Evolutionary conservation across 805 yeast species (phyloP).

Genomic region (Wickerhamiella dianesei): DNA sequence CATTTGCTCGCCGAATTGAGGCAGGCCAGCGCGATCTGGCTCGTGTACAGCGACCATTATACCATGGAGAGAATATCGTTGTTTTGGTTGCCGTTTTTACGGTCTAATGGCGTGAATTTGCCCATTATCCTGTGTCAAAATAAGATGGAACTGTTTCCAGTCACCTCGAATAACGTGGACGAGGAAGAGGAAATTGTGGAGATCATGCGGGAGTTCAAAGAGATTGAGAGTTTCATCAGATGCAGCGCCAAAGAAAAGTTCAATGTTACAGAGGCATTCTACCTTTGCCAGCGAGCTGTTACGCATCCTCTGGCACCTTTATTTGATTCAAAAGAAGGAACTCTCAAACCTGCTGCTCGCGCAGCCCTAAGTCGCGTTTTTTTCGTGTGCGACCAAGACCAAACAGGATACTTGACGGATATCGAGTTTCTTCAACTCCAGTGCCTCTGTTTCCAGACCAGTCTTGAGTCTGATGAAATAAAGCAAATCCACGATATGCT

Average conservation of each 20-base stretch:
- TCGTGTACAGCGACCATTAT: slow-evolving; percentile 88
- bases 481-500: slow-evolving; percentile 30
- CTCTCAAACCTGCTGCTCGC: slow-evolving; percentile 60
- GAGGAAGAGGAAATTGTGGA: slow-evolving; percentile 71
- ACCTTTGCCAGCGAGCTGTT: slow-evolving; percentile 84
- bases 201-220: slow-evolving; percentile 77
- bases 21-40: slow-evolving; percentile 80
- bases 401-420: slow-evolving; percentile 68
- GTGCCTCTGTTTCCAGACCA: slow-evolving; percentile 55
- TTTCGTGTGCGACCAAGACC: slow-evolving; percentile 74
- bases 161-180: background rate
- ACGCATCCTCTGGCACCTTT: slow-evolving; percentile 87
- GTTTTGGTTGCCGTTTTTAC: slow-evolving; percentile 87
- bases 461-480: slow-evolving; percentile 30
- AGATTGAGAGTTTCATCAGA: slow-evolving; percentile 81
- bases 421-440: slow-evolving; percentile 61
- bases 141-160: slow-evolving; percentile 29
- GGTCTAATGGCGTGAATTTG: slow-evolving; percentile 84
- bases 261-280: slow-evolving; percentile 84
- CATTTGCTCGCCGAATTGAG: slow-evolving; percentile 60
- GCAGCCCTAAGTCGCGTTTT: slow-evolving; percentile 71
- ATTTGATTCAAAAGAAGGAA: slow-evolving; percentile 81
- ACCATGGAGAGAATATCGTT: slow-evolving; percentile 84
- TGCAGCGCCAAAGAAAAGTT: slow-evolving; percentile 74
- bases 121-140: slow-evolving; percentile 89